These are phyloP conservation scores for Suillus clintonianus DNA, from an alignment of 768 basidiomycete genomes.

Conservation along the genomic window DNA sequence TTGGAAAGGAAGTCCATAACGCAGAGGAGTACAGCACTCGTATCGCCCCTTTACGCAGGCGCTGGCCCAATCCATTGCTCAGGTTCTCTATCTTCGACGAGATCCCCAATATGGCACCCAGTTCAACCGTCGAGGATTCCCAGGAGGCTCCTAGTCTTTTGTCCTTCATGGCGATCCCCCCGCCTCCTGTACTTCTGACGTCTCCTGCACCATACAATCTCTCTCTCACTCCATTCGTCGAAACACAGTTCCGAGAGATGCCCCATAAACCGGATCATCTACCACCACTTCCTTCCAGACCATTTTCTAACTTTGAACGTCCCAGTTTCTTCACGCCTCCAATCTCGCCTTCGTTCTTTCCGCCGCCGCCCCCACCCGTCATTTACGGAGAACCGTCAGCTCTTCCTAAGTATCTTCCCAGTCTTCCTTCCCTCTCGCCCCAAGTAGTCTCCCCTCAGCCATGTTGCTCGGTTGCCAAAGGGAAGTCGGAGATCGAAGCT, in stretches of 20 bases:
- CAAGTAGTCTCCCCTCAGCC: constrained; percentile 3
- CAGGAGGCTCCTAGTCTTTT: neutral
- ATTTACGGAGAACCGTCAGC: constrained; percentile 30
- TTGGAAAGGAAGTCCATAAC: constrained; percentile 60
- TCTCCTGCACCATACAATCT: neutral
- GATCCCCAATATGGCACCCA: constrained; percentile 39
- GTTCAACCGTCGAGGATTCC: neutral
- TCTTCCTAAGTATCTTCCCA: neutral
- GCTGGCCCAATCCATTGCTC: constrained; percentile 61
- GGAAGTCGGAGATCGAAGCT: constrained; percentile 49
- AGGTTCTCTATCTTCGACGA: constrained; percentile 64
- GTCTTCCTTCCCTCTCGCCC: constrained; percentile 19
- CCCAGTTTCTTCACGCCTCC: neutral
- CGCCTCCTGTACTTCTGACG: neutral
- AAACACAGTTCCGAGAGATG: neutral
- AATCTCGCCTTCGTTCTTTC: neutral
- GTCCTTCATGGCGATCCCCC: constrained; percentile 1
- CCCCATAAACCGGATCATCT: neutral
- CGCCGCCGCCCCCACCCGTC: constrained; percentile 30
- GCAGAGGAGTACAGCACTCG: constrained; percentile 57
- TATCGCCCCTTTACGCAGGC: constrained; percentile 50
- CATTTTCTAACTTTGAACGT: constrained; percentile 1
- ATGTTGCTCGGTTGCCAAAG: constrained; percentile 49
- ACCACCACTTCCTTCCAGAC: neutral
- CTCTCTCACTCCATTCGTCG: neutral